Percentiles rank a stretch among this genome's conserved stretches.
Evolutionary conservation across 192 early-diverging fungal genomes (phyloP).

Genomic region (Backusella macrospora): DNA sequence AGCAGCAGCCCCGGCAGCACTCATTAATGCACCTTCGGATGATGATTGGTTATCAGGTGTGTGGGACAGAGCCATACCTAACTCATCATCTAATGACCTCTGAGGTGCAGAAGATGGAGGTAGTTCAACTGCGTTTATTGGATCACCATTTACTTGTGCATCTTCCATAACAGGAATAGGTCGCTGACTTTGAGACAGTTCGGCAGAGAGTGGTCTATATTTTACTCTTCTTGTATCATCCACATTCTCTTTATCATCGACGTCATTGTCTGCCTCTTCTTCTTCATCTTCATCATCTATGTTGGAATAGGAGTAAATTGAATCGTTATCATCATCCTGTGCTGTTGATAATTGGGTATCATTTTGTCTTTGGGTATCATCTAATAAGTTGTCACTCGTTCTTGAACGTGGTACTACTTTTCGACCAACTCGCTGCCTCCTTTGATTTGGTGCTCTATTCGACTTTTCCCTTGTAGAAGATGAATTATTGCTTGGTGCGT

Average conservation of each 20-base stretch:
- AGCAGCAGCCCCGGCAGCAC: neutral
- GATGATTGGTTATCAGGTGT: neutral
- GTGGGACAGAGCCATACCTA: slow-evolving; percentile 3
- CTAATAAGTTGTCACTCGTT: neutral
- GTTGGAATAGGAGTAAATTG: slow-evolving; percentile 2
- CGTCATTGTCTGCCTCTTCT: slow-evolving; percentile 26
- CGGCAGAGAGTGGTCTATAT: slow-evolving; percentile 31
- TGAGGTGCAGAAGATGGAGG: neutral
- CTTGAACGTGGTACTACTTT: neutral
- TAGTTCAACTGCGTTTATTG: neutral
- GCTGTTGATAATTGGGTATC: slow-evolving; percentile 10
- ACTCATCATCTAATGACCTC: slow-evolving; percentile 20
- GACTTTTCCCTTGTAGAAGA: neutral
- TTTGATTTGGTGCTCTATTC: neutral
- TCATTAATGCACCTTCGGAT: neutral
- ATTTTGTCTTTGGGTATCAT: slow-evolving; percentile 10
- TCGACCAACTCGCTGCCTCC: slow-evolving; percentile 2
- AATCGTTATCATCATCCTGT: slow-evolving; percentile 20
- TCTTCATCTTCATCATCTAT: slow-evolving; percentile 19
- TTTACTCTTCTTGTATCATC: slow-evolving; percentile 12
- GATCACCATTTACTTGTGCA: slow-evolving; percentile 30
- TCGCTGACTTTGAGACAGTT: slow-evolving; percentile 31
- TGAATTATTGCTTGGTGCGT: neutral
- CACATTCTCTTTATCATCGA: slow-evolving; percentile 6
- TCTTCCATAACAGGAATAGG: slow-evolving; percentile 26